phyloP scores from a whole-genome alignment of 257 asterid species.

The Cinchona pubescens region DNA sequence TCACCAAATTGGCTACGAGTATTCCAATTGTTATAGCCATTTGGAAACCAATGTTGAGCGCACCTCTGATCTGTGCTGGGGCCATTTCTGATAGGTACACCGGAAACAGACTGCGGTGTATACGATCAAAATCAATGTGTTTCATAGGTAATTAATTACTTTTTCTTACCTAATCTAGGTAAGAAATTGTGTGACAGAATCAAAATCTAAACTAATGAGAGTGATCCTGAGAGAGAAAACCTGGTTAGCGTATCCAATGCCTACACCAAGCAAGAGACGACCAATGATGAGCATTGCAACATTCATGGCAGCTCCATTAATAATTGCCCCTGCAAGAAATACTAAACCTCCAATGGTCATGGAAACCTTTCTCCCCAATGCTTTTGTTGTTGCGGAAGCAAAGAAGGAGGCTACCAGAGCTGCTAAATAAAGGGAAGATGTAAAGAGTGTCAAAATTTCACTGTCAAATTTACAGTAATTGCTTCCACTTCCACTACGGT shows the following conservation, averaged over 20 bases:
- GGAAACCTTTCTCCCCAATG: slow-evolving; percentile 48
- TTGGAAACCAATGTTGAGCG: slow-evolving; percentile 59
- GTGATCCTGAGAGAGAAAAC: background rate
- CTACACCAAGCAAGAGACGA: slow-evolving; percentile 55
- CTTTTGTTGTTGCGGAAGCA: slow-evolving; percentile 50
- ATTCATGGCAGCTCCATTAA: slow-evolving; percentile 46
- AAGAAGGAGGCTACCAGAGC: slow-evolving; percentile 54
- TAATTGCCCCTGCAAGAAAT: slow-evolving; percentile 45
- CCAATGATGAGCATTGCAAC: slow-evolving; percentile 58
- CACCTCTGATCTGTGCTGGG: slow-evolving; percentile 58
- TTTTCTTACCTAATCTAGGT: too few species aligned
- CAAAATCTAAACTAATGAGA: background rate
- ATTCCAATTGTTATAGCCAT: slow-evolving; percentile 50
- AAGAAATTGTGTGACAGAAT: too few species aligned
- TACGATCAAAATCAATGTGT: background rate
- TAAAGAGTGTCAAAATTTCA: slow-evolving; percentile 51
- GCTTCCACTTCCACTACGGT: slow-evolving; percentile 7
- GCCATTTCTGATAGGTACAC: slow-evolving; percentile 76
- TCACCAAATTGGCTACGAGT: slow-evolving; percentile 45
- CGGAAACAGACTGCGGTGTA: slow-evolving; percentile 52
- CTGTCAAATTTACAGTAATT: slow-evolving; percentile 56
- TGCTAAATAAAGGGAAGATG: slow-evolving; percentile 62
- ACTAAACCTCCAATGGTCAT: slow-evolving; percentile 46
- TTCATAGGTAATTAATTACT: background rate
- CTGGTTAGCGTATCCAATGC: slow-evolving; percentile 66